Conservation (phyloP, 2,329 filamentous ascomycete species). For the Coniochaeta sp. region DNA sequence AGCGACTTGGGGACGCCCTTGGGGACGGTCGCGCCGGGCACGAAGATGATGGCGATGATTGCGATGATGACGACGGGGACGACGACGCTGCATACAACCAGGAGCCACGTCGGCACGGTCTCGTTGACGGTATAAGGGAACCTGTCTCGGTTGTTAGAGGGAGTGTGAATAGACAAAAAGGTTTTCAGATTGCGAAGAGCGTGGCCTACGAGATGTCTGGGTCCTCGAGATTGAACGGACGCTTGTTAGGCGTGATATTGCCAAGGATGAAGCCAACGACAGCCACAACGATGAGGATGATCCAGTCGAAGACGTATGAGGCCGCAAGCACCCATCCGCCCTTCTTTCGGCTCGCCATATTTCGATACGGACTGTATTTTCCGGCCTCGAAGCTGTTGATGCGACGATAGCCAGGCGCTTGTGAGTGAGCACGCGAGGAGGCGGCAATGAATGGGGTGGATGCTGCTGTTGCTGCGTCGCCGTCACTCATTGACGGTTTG, state of each 20-base stretch:
- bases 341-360: conserved; percentile 8
- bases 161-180: background rate
- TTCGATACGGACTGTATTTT: too few relatives aligned
- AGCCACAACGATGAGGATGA: conserved; percentile 53
- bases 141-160: conserved; percentile 22
- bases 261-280: conserved; percentile 53
- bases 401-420: background rate
- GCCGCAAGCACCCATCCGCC: conserved; percentile 36
- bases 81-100: conserved; percentile 55
- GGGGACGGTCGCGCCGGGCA: conserved; percentile 64
- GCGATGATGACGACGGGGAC: conserved; percentile 62
- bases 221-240: conserved; percentile 66
- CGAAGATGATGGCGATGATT: conserved; percentile 58
- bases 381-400: conserved; percentile 2
- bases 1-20: conserved; percentile 53
- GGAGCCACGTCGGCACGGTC: conserved; percentile 59
- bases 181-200: background rate
- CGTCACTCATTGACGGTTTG: background rate
- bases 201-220: conserved; percentile 60
- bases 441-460: background rate
- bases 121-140: conserved; percentile 66
- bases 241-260: conserved; percentile 54
- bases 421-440: background rate
- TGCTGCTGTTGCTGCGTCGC: background rate
- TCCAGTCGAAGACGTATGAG: conserved; percentile 70